These are phyloP conservation scores for Mariannaea elegans DNA, from an alignment of 2,329 filamentous ascomycete species.

Conservation along the genomic window DNA sequence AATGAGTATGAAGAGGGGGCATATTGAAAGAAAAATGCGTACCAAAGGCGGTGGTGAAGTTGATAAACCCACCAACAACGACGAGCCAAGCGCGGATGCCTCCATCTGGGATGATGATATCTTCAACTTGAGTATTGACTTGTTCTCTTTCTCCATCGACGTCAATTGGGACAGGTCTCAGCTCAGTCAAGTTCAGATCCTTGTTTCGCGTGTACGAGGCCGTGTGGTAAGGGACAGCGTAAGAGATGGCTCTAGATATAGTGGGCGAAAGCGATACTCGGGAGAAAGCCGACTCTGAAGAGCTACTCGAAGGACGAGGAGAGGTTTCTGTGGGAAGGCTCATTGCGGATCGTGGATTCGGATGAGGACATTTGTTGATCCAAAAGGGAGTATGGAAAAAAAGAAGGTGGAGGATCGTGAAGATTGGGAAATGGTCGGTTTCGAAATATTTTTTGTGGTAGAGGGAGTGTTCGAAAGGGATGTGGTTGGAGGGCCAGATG, in stretches of 20 bases:
- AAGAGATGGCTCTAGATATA: not conserved
- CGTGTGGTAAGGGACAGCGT: not conserved
- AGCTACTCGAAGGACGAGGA: not conserved
- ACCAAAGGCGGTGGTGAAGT: constrained; percentile 43
- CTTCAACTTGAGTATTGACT: not conserved
- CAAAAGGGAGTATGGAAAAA: no score
- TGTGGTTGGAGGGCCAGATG: no score
- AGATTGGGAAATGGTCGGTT: no score
- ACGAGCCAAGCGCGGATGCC: constrained; percentile 44
- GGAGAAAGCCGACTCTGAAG: not conserved
- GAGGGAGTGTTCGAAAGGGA: no score
- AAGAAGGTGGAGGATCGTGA: no score
- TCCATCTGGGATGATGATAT: constrained; percentile 31
- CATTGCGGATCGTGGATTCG: no score
- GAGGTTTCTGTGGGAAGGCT: not conserved
- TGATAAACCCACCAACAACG: constrained; percentile 44
- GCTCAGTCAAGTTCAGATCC: not conserved
- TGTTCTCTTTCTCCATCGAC: not conserved
- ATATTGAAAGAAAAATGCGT: not conserved
- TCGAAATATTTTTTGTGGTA: no score
- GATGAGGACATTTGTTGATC: no score
- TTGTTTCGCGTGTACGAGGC: not conserved
- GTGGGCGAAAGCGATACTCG: not conserved
- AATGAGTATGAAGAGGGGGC: not conserved
- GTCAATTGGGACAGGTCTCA: not conserved